Percentiles rank a stretch among this genome's conserved stretches.
Conservation (phyloP, 768 basidiomycete species). For the Scleroderma citrinum region DNA sequence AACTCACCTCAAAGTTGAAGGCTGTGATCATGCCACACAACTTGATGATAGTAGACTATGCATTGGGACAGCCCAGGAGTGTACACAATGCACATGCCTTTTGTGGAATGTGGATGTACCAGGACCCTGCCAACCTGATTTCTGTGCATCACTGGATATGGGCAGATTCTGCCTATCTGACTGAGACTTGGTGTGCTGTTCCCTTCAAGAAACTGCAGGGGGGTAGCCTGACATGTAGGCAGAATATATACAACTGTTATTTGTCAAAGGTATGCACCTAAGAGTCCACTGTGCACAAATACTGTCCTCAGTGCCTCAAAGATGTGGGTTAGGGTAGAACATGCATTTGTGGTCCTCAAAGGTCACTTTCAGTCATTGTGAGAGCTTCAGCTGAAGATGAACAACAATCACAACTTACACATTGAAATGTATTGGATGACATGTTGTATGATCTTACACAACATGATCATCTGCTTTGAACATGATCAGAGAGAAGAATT, state of each 20-base stretch:
- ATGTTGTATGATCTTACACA: background rate
- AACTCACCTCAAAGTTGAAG: conserved; percentile 12
- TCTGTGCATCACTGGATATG: background rate
- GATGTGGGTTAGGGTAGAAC: background rate
- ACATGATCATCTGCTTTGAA: background rate
- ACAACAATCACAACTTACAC: background rate
- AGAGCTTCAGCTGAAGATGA: background rate
- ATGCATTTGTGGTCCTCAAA: too few species aligned
- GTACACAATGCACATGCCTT: conserved; percentile 14
- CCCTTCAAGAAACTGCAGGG: conserved; percentile 8
- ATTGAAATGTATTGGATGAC: background rate
- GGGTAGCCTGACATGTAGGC: background rate
- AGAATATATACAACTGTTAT: background rate
- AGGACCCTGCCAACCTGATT: too few species aligned
- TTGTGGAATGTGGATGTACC: background rate
- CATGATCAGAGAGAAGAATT: background rate
- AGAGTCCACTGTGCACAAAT: background rate
- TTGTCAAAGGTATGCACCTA: background rate
- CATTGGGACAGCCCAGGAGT: conserved; percentile 22
- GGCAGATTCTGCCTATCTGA: background rate
- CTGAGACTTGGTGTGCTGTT: background rate
- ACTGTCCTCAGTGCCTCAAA: background rate
- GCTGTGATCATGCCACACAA: conserved; percentile 20
- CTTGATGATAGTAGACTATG: conserved; percentile 24
- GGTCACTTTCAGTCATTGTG: background rate